A percentile compares a stretch with the other conserved stretches of the same genome.
These are phyloP conservation scores for Jackrogersella minutella DNA, from an alignment of 495 filamentous ascomycete species.

Conservation along the genomic window DNA sequence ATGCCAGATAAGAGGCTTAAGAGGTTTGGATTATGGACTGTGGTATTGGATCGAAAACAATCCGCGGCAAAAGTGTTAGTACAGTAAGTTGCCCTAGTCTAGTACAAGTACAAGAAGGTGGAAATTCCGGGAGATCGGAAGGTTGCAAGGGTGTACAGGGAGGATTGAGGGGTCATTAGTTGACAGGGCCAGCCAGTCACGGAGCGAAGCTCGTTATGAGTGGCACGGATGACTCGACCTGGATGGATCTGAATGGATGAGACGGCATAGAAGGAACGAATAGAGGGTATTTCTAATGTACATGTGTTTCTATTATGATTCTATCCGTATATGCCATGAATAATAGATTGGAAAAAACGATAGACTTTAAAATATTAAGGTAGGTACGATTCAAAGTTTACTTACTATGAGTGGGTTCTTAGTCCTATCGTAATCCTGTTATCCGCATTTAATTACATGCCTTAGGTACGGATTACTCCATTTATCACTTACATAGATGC, in stretches of 20 bases:
- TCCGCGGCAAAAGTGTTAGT: constrained; percentile 44
- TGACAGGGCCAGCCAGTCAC: constrained; percentile 41
- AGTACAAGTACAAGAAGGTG: constrained; percentile 34
- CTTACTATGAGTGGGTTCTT: neutral
- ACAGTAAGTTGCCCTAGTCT: constrained; percentile 37
- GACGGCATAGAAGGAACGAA: constrained; percentile 18
- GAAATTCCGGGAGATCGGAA: constrained; percentile 48
- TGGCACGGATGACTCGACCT: constrained; percentile 37
- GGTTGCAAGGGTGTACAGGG: constrained; percentile 40
- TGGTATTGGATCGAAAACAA: constrained; percentile 34
- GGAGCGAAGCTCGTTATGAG: constrained; percentile 9
- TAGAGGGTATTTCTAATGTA: neutral
- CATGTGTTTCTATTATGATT: too few relatives aligned
- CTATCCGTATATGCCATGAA: neutral
- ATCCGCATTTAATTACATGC: constrained; percentile 14
- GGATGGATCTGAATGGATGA: constrained; percentile 10
- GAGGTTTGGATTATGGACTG: constrained; percentile 5
- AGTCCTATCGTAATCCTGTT: neutral
- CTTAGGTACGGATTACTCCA: constrained; percentile 11
- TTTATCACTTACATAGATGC: constrained; percentile 7
- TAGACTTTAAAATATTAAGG: constrained; percentile 5
- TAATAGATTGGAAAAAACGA: constrained; percentile 2
- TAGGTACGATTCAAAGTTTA: constrained; percentile 13
- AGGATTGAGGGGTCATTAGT: constrained; percentile 37
- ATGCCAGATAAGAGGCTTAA: constrained; percentile 26